These are phyloP conservation scores for Haplosporangium gracile DNA, from an alignment of 192 early-diverging fungal species.

Conservation along the genomic window DNA sequence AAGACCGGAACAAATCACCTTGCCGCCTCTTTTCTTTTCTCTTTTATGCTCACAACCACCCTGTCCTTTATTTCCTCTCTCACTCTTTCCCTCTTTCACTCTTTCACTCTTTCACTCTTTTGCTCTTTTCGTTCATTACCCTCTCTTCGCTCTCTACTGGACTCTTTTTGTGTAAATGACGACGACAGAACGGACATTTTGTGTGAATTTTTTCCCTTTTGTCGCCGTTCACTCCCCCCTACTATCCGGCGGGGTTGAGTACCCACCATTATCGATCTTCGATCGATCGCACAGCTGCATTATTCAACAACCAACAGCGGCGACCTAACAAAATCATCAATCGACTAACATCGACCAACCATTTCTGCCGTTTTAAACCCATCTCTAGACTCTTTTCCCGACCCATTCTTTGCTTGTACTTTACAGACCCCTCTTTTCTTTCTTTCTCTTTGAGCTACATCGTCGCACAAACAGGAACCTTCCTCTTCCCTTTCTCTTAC, in stretches of 20 bases:
- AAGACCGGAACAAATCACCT: background rate
- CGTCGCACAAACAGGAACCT: background rate
- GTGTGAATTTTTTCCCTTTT: background rate
- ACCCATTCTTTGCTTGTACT: background rate
- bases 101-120: too few species aligned
- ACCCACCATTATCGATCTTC: background rate
- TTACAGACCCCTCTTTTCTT: background rate
- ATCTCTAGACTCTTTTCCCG: background rate
- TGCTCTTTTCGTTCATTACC: background rate
- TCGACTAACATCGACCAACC: background rate
- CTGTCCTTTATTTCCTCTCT: background rate
- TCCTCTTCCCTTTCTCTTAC: background rate
- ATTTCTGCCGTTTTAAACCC: background rate
- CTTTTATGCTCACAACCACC: background rate
- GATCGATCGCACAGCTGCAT: constrained; percentile 4
- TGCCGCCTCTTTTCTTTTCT: background rate
- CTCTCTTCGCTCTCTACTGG: background rate
- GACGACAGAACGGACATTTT: background rate
- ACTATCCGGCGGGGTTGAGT: background rate
- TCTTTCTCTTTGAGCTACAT: background rate
- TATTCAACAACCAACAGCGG: background rate
- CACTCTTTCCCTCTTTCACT: background rate
- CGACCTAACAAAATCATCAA: background rate
- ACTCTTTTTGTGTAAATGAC: background rate
- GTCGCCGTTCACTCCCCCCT: background rate